phyloP scores from a whole-genome alignment of 768 basidiomycete genomes.

The Lactifluus piperatus region DNA sequence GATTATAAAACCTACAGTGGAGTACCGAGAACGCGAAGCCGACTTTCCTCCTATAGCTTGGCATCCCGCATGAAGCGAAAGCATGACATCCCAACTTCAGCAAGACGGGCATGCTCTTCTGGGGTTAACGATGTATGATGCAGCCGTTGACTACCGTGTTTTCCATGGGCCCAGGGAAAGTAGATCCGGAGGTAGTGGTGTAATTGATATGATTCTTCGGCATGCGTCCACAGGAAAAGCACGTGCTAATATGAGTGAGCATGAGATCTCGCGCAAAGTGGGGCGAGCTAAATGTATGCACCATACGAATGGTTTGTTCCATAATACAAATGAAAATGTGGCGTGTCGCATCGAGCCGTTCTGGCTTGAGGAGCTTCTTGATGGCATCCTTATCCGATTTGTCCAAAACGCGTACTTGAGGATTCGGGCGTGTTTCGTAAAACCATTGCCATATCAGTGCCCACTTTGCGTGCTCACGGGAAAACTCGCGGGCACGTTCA shows the following conservation, averaged over 20 bases:
- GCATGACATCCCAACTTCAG: conserved; percentile 7
- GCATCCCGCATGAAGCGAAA: conserved; percentile 12
- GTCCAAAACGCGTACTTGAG: conserved; percentile 13
- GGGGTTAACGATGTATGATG: conserved; percentile 2
- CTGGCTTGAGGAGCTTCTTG: conserved; percentile 12
- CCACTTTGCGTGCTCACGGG: conserved; percentile 12
- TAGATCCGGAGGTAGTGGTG: conserved; percentile 14
- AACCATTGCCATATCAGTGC: conserved; percentile 12
- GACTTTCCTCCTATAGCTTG: conserved; percentile 12
- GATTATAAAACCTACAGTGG: neutral
- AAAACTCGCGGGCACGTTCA: conserved; percentile 14
- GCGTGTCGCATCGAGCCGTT: conserved; percentile 8
- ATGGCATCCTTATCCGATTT: conserved; percentile 7
- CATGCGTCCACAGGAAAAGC: conserved; percentile 13
- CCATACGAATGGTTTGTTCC: conserved; percentile 7
- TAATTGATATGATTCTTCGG: conserved; percentile 11
- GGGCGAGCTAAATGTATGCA: neutral
- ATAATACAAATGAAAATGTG: conserved; percentile 4
- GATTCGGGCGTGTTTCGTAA: conserved; percentile 5
- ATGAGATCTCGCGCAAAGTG: neutral
- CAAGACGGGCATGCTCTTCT: conserved; percentile 12
- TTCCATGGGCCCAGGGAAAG: conserved; percentile 16
- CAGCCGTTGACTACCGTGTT: conserved; percentile 1
- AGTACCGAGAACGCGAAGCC: neutral
- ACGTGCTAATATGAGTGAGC: conserved; percentile 5